These are phyloP conservation scores for Dioszegia crocea DNA, from an alignment of 768 basidiomycete species.

Conservation along the genomic window DNA sequence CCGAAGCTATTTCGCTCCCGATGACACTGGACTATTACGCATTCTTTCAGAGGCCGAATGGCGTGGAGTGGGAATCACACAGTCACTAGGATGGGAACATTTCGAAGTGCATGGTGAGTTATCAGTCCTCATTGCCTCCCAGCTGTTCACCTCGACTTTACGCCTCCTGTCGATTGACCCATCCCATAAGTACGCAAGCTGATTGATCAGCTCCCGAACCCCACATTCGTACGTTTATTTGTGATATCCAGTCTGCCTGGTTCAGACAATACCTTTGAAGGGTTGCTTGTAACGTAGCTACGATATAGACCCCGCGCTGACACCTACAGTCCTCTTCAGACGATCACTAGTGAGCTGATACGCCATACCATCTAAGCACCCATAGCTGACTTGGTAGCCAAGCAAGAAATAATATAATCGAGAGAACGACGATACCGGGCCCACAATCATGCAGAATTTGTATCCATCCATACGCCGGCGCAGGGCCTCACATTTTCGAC, in stretches of 20 bases:
- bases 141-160: no score
- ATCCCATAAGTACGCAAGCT: background rate
- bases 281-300: background rate
- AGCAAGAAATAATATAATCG: conserved; percentile 7
- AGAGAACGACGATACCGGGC: background rate
- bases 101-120: conserved; percentile 83
- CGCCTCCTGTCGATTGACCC: background rate
- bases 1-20: conserved; percentile 61
- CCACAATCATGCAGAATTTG: no score
- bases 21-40: conserved; percentile 72
- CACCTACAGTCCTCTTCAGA: conserved; percentile 44
- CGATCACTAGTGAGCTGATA: conserved; percentile 37
- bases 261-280: background rate
- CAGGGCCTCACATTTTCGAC: no score
- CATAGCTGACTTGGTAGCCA: conserved; percentile 6
- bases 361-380: background rate
- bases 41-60: conserved; percentile 84
- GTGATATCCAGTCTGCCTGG: background rate
- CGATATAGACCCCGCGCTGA: conserved; percentile 3
- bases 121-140: background rate
- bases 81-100: conserved; percentile 94
- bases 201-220: conserved; percentile 46
- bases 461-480: no score
- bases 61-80: conserved; percentile 92
- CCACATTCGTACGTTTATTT: conserved; percentile 45